Evolutionary conservation across 2,329 filamentous ascomycete species (phyloP).

Genomic region (Fusarium heterosporum): DNA sequence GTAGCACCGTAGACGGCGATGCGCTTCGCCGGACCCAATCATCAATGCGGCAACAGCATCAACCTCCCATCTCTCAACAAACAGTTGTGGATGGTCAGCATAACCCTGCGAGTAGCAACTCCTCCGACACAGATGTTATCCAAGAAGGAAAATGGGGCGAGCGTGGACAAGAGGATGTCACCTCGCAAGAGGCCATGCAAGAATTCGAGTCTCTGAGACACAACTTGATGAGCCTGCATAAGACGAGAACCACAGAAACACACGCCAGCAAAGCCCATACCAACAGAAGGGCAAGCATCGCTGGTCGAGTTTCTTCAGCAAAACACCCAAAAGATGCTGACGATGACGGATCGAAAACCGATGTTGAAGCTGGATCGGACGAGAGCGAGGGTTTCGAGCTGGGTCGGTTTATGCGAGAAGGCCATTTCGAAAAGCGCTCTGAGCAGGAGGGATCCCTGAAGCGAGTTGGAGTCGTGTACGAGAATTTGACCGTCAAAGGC

Average conservation of each 20-base stretch:
- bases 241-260: constrained; percentile 52
- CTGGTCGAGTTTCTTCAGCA: constrained; percentile 19
- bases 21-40: constrained; percentile 51
- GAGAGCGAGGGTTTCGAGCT: constrained; percentile 32
- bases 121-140: constrained; percentile 35
- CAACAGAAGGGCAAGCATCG: constrained; percentile 23
- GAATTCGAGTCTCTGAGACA: constrained; percentile 53
- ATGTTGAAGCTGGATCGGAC: constrained; percentile 29
- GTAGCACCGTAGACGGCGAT: constrained; percentile 48
- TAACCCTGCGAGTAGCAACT: constrained; percentile 24
- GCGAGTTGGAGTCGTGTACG: constrained; percentile 82
- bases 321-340: constrained; percentile 45
- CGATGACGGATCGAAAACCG: constrained; percentile 54
- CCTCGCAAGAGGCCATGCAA: constrained; percentile 50
- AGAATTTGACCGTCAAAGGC: constrained; percentile 80
- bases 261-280: constrained; percentile 42
- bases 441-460: constrained; percentile 73
- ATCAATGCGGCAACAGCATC: constrained; percentile 35
- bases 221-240: constrained; percentile 52
- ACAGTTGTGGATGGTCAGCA: constrained; percentile 31
- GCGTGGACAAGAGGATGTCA: constrained; percentile 51
- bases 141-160: constrained; percentile 52
- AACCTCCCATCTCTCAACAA: constrained; percentile 36
- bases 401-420: constrained; percentile 38
- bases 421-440: constrained; percentile 36